Evolutionary conservation across 2,329 filamentous ascomycete genomes (phyloP), one percentile per base, ranked within the genome.

Genomic region (Venturiaceae sp.): DNA sequence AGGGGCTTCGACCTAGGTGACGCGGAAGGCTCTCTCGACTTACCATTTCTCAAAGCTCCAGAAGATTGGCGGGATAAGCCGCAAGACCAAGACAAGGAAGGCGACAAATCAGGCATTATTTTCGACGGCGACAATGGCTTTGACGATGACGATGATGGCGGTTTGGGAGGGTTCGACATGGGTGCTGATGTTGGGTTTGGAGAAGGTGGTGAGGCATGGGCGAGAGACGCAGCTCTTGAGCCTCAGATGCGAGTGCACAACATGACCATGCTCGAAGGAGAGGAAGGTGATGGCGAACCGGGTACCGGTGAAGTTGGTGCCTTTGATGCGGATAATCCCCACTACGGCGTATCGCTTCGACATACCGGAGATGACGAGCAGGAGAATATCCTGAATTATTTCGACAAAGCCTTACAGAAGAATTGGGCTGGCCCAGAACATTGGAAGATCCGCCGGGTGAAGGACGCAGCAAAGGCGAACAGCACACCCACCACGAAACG

Each of bases 381-480:
- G 68, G 90, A 97, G 65, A 92, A 96, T 66, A 96, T 99, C 60
- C 80, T 99, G n/a, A 88, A 89, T 68, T 99, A 97, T 75, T 99
- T 99, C 68, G 94, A 99, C 71, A 90, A 96, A 67, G 92, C 92
- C 2, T 76, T 97, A 46, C 90, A 94, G 69, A 97, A 96, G 80
- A 96, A 96, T 67, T 99, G 94, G 92, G 87, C 88, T 5, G 95
- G 91, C 53, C 92, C 94, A n/a, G 94, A 97, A 71, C 94, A 99
- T 73, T 99, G 94, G 94, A 87, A 92, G 64, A 97, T 99, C 68
- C 83, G 89, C 62, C 90, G 91, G 68, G 94, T 99, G 72, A 97
- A 97, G 66, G 82, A 85, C 58, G 77, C 53, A 16, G 60, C 71
- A 66, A 91, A 92, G 71, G 79, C 83, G 7, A 76, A 81, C 8